These are phyloP conservation scores for Rubroshorea leprosula DNA, from an alignment of 345 rosid species.

Conservation along the genomic window DNA sequence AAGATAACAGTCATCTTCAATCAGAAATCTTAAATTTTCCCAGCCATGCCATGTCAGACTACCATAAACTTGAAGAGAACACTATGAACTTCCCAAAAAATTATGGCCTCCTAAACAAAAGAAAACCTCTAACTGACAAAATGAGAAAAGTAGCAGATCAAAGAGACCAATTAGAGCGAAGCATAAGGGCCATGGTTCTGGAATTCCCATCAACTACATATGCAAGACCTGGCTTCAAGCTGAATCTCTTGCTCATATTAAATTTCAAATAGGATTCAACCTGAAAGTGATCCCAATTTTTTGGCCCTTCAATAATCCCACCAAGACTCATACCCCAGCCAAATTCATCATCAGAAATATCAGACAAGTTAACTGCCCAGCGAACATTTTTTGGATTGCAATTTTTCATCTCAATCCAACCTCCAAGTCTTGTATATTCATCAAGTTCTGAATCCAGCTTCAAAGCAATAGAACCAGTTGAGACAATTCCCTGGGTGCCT, in stretches of 20 bases:
- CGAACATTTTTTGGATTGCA: slow-evolving; percentile 34
- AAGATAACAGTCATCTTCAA: background rate
- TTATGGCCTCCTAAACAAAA: background rate
- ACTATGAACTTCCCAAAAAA: slow-evolving; percentile 4
- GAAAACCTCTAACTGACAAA: background rate
- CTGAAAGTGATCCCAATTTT: slow-evolving; percentile 41
- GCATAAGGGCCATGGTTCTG: slow-evolving; percentile 46
- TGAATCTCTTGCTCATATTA: slow-evolving; percentile 40
- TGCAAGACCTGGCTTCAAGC: slow-evolving; percentile 62
- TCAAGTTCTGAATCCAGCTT: slow-evolving; percentile 61
- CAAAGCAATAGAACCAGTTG: slow-evolving; percentile 45
- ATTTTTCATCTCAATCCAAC: slow-evolving; percentile 73
- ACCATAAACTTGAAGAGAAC: slow-evolving; percentile 1
- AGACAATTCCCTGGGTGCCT: slow-evolving; percentile 15
- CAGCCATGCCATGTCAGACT: background rate
- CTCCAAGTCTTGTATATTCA: slow-evolving; percentile 49
- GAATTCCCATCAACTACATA: slow-evolving; percentile 47
- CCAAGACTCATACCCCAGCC: slow-evolving; percentile 77
- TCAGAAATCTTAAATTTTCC: background rate
- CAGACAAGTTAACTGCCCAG: slow-evolving; percentile 58
- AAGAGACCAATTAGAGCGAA: slow-evolving; percentile 75
- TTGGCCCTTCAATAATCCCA: slow-evolving; percentile 41
- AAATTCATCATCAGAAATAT: slow-evolving; percentile 53
- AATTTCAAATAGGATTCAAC: slow-evolving; percentile 60
- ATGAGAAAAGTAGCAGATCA: slow-evolving; percentile 19